A percentile compares a stretch with the other conserved stretches of the same genome.
Conservation (phyloP, 2,329 filamentous ascomycete species). For the Botrytis cinerea region DNA sequence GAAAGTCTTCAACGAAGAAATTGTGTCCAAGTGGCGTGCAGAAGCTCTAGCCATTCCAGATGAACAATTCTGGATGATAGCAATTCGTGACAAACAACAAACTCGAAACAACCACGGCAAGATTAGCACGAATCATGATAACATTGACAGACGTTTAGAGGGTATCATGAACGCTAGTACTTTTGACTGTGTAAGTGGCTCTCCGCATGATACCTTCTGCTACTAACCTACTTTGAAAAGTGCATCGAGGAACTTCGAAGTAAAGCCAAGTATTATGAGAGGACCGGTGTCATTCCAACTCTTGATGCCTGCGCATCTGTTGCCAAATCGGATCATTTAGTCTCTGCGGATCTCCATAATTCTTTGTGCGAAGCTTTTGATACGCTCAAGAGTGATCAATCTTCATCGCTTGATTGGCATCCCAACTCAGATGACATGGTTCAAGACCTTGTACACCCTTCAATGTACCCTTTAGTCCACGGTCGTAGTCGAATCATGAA, state of each 20-base stretch:
- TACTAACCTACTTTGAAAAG: constrained; percentile 41
- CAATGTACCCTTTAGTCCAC: constrained; percentile 61
- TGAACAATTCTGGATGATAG: constrained; percentile 22
- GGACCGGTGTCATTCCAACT: constrained; percentile 27
- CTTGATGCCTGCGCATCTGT: constrained; percentile 41
- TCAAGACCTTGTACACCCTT: constrained; percentile 64
- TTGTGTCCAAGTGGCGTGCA: constrained; percentile 36
- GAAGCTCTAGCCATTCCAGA: constrained; percentile 35
- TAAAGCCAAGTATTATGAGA: constrained; percentile 31
- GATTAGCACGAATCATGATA: not conserved
- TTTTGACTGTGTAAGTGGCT: constrained; percentile 13
- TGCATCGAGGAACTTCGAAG: constrained; percentile 34
- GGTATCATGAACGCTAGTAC: not conserved
- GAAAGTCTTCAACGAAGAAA: constrained; percentile 36
- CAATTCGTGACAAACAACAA: not conserved
- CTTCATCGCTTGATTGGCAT: constrained; percentile 57
- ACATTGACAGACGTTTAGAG: not conserved
- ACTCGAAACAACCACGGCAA: not conserved
- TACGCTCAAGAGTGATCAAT: constrained; percentile 52
- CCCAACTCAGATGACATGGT: constrained; percentile 58
- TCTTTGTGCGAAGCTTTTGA: constrained; percentile 49
- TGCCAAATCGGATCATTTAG: constrained; percentile 54
- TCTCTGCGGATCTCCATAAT: constrained; percentile 45
- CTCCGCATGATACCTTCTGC: not conserved
- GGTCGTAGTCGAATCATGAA: constrained; percentile 49